Conservation (phyloP, 768 basidiomycete species). For the Lactarius quietus region DNA sequence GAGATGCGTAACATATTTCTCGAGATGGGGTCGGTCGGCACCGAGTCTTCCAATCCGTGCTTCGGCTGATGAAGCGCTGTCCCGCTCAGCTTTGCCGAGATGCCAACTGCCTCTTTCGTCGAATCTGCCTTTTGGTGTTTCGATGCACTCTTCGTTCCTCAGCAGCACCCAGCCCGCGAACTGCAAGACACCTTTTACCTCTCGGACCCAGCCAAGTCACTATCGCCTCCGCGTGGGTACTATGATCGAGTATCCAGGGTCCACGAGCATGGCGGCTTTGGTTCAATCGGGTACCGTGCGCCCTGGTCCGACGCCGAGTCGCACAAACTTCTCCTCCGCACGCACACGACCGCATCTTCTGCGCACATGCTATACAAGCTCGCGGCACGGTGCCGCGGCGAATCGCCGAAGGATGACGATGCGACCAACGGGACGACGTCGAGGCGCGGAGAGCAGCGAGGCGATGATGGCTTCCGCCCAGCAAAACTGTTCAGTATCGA, state of each 20-base stretch:
- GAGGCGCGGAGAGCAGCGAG: conserved; percentile 40
- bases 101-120: conserved; percentile 94
- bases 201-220: conserved; percentile 80
- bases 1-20: conserved; percentile 97
- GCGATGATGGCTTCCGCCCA: conserved; percentile 77
- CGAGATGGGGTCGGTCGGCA: conserved; percentile 88
- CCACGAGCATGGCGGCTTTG: conserved; percentile 85
- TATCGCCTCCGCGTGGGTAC: conserved; percentile 75
- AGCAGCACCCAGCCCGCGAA: conserved; percentile 98
- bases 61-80: neutral
- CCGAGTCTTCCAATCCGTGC: neutral
- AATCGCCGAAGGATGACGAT: conserved; percentile 42
- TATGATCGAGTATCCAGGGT: conserved; percentile 79
- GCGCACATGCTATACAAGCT: conserved; percentile 93
- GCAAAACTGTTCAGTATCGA: conserved; percentile 97
- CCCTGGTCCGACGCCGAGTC: conserved; percentile 95
- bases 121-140: conserved; percentile 99
- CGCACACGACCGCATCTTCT: conserved; percentile 95
- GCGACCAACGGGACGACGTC: conserved; percentile 3
- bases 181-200: conserved; percentile 98
- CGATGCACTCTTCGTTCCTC: conserved; percentile 96
- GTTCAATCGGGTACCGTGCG: conserved; percentile 94
- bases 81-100: conserved; percentile 82
- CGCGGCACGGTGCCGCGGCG: conserved; percentile 76
- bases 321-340: conserved; percentile 86